Evolutionary conservation across 345 rosid species (phyloP).

Genomic region (Odontarrhena argentea): DNA sequence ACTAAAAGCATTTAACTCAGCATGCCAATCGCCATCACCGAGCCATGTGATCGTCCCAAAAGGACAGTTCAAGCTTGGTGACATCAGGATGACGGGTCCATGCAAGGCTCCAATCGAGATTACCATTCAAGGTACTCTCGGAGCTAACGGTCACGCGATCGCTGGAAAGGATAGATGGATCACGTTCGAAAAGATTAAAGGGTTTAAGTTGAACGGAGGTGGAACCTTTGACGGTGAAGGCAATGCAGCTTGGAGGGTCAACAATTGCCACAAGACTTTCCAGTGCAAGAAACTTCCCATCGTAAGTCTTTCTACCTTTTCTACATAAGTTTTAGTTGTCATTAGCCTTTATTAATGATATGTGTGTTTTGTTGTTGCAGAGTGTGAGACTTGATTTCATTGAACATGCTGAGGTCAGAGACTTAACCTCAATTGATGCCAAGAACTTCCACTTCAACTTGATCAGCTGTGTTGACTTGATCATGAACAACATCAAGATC

Average conservation of each 20-base stretch:
- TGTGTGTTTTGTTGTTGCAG: conserved; percentile 33
- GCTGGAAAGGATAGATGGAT: conserved; percentile 37
- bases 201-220: conserved; percentile 37
- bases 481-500: conserved; percentile 42
- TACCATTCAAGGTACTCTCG: conserved; percentile 28
- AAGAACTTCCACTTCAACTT: conserved; percentile 60
- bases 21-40: conserved; percentile 30
- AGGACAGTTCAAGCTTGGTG: conserved; percentile 38
- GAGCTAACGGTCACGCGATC: conserved; percentile 4
- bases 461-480: conserved; percentile 48
- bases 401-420: conserved; percentile 37
- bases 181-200: conserved; percentile 24
- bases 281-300: conserved; percentile 43
- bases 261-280: conserved; percentile 41
- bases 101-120: conserved; percentile 37
- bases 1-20: conserved; percentile 31
- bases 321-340: background rate
- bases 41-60: conserved; percentile 36
- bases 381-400: conserved; percentile 52
- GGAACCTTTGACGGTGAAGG: conserved; percentile 45
- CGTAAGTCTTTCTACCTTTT: conserved; percentile 6
- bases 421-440: conserved; percentile 46
- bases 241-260: conserved; percentile 39
- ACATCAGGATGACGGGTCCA: conserved; percentile 32
- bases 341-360: background rate